Evolutionary conservation across 2,329 filamentous ascomycete genomes (phyloP).

Genomic region (Amphichorda felina): DNA sequence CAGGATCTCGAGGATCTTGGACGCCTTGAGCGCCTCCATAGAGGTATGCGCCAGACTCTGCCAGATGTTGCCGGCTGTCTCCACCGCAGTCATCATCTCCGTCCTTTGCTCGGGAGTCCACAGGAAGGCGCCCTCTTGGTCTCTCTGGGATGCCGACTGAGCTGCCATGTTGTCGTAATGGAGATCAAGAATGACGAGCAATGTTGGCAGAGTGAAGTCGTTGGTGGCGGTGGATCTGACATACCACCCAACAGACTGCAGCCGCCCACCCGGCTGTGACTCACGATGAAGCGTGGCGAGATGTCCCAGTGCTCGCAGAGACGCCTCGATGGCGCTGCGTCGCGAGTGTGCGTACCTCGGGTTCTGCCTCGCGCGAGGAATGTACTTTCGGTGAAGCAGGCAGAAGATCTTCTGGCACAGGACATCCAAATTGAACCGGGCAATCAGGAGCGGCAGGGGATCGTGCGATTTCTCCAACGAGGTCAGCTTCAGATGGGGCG

Average conservation of each 20-base stretch:
- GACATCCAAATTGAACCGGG: conserved; percentile 73
- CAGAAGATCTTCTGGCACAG: conserved; percentile 84
- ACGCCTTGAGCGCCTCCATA: conserved; percentile 85
- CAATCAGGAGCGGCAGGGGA: conserved; percentile 74
- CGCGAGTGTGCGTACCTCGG: conserved; percentile 75
- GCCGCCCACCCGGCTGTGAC: conserved; percentile 56
- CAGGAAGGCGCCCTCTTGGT: conserved; percentile 33
- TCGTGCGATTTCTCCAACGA: conserved; percentile 67
- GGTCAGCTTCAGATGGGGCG: conserved; percentile 67
- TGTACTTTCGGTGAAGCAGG: conserved; percentile 78
- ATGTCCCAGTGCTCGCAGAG: conserved; percentile 68
- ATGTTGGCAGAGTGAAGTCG: conserved; percentile 78
- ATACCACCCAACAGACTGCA: conserved; percentile 67
- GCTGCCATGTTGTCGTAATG: conserved; percentile 50
- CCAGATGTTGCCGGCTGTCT: conserved; percentile 70
- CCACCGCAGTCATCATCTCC: conserved; percentile 67
- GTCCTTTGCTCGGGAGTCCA: conserved; percentile 50
- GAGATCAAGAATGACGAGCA: conserved; percentile 73
- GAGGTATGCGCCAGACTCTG: conserved; percentile 62
- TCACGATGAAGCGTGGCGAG: conserved; percentile 67
- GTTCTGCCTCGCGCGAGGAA: conserved; percentile 66
- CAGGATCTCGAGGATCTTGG: conserved; percentile 71
- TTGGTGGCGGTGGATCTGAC: conserved; percentile 69
- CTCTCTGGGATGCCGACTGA: conserved; percentile 22
- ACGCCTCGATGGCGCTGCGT: conserved; percentile 73